These are phyloP conservation scores for Poronia punctata DNA, from an alignment of 495 filamentous ascomycete species.

Conservation along the genomic window DNA sequence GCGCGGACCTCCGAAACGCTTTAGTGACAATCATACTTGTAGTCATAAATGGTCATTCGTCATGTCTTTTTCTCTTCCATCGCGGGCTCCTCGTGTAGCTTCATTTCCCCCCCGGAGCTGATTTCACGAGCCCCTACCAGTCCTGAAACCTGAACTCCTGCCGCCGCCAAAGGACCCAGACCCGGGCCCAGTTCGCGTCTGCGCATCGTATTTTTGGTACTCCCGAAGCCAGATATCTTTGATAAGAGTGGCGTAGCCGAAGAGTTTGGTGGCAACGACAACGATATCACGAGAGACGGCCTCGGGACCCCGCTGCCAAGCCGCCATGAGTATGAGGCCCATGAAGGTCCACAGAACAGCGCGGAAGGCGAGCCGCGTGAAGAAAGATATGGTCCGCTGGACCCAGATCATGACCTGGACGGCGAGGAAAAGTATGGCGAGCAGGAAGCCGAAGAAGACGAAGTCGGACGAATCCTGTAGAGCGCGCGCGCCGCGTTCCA, in stretches of 20 bases:
- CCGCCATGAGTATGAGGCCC: conserved; percentile 40
- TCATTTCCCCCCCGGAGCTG: too few relatives aligned
- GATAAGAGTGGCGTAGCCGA: conserved; percentile 47
- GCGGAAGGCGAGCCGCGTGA: conserved; percentile 54
- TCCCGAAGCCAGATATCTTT: conserved; percentile 50
- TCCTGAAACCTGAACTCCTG: not conserved
- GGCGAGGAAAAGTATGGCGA: conserved; percentile 50
- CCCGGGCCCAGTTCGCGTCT: conserved; percentile 20
- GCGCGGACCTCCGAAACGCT: not conserved
- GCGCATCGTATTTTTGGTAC: conserved; percentile 40
- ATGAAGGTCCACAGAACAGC: conserved; percentile 54
- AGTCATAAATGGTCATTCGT: conserved; percentile 3
- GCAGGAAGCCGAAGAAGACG: conserved; percentile 48
- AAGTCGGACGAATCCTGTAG: conserved; percentile 49
- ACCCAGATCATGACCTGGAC: conserved; percentile 62
- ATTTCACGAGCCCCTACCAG: not conserved
- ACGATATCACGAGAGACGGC: conserved; percentile 49
- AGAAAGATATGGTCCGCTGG: conserved; percentile 63
- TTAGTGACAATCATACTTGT: conserved; percentile 5
- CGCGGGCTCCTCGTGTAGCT: not conserved
- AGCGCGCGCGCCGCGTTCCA: conserved; percentile 31
- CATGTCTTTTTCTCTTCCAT: not conserved
- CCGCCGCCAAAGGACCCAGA: conserved; percentile 13
- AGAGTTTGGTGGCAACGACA: conserved; percentile 18
- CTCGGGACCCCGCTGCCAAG: conserved; percentile 60